Percentiles rank a stretch among this genome's conserved stretches.
phyloP scores from a whole-genome alignment of 148 eudicot species.

The Polygonum maritimum region DNA sequence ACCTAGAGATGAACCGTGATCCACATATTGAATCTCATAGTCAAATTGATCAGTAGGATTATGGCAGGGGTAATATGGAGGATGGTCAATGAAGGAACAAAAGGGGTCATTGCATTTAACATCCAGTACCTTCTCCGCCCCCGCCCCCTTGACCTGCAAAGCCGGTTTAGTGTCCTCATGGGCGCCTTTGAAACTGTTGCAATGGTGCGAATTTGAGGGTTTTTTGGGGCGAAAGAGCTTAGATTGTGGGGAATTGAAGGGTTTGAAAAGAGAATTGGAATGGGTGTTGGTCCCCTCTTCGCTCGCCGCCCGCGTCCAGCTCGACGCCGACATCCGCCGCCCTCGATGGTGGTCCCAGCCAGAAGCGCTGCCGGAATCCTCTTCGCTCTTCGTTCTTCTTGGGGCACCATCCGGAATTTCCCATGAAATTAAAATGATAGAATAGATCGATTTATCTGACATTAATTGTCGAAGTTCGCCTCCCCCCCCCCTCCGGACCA shows the following conservation, averaged over 20 bases:
- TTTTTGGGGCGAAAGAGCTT: constrained; percentile 15
- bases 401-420: too few relatives aligned
- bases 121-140: constrained; percentile 29
- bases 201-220: constrained; percentile 24
- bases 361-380: too few relatives aligned
- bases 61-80: constrained; percentile 34
- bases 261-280: constrained; percentile 30
- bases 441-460: too few relatives aligned
- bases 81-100: constrained; percentile 47
- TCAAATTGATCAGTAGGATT: constrained; percentile 71
- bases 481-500: too few relatives aligned
- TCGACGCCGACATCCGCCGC: too few relatives aligned
- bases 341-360: too few relatives aligned
- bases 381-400: too few relatives aligned
- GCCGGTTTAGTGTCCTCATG: constrained; percentile 35
- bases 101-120: constrained; percentile 52
- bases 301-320: too few relatives aligned
- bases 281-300: too few relatives aligned
- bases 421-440: too few relatives aligned
- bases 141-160: constrained; percentile 21
- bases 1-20: constrained; percentile 73
- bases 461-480: too few relatives aligned
- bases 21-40: constrained; percentile 79
- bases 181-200: constrained; percentile 40
- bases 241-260: constrained; percentile 18